These are phyloP conservation scores for Coemansia sp. DNA, from an alignment of 192 early-diverging fungal genomes.

Conservation along the genomic window DNA sequence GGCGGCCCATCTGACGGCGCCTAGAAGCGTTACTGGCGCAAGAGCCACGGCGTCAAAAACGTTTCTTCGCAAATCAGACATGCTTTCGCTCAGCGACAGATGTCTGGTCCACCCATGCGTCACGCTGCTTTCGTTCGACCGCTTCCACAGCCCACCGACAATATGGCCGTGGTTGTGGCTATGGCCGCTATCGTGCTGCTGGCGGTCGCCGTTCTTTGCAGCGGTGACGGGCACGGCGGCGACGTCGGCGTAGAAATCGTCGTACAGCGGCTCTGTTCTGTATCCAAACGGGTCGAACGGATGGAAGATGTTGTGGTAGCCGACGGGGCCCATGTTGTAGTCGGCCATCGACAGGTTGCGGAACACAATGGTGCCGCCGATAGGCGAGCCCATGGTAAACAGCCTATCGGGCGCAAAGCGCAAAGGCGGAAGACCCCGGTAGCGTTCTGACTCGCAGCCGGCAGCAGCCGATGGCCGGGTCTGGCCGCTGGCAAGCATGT, in stretches of 20 bases:
- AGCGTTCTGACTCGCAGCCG: conserved; percentile 15
- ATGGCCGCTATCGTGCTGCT: not conserved
- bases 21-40: conserved; percentile 25
- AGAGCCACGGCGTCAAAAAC: conserved; percentile 25
- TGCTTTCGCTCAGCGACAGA: conserved; percentile 16
- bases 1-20: conserved; percentile 18
- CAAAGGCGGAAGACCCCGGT: conserved; percentile 18
- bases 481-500: conserved; percentile 1
- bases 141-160: no score
- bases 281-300: conserved; percentile 74
- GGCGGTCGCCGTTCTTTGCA: not conserved
- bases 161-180: not conserved
- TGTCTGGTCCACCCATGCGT: conserved; percentile 1
- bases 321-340: conserved; percentile 56
- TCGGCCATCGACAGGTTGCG: conserved; percentile 55
- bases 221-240: conserved; percentile 50
- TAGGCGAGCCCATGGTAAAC: conserved; percentile 35
- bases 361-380: conserved; percentile 64
- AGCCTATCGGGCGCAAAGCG: conserved; percentile 28
- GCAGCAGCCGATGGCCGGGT: not conserved
- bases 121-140: not conserved
- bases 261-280: conserved; percentile 64
- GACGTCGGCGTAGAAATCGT: conserved; percentile 50
- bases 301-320: conserved; percentile 71
- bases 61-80: conserved; percentile 31